These are phyloP conservation scores for Cercis canadensis DNA, from an alignment of 306 rosid genomes.

Conservation along the genomic window DNA sequence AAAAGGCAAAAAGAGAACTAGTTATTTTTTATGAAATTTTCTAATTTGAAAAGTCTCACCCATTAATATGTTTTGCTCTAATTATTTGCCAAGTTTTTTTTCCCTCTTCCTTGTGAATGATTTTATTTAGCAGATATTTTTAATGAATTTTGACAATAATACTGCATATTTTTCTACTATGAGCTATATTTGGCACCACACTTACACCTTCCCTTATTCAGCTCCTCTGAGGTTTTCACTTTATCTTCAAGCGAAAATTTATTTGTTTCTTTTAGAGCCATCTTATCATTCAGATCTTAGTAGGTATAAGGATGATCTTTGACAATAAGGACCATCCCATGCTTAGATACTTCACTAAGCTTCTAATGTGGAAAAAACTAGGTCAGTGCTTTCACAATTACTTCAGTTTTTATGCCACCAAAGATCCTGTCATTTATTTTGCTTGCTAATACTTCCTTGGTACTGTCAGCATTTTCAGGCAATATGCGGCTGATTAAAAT, in stretches of 20 bases:
- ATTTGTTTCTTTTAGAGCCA: neutral
- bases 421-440: conserved; percentile 25
- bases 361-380: neutral
- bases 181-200: conserved; percentile 25
- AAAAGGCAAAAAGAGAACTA: neutral
- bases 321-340: neutral
- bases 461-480: conserved; percentile 20
- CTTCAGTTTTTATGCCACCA: conserved; percentile 11
- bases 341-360: conserved; percentile 1
- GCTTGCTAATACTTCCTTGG: conserved; percentile 23
- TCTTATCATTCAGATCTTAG: conserved; percentile 7
- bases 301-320: neutral
- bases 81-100: neutral
- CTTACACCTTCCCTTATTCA: conserved; percentile 15
- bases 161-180: too few relatives aligned
- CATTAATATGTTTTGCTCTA: neutral
- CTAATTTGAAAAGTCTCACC: neutral
- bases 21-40: neutral
- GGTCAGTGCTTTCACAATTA: neutral
- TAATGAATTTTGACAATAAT: neutral
- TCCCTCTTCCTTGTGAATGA: neutral
- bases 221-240: conserved; percentile 11
- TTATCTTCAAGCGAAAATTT: neutral
- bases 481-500: neutral
- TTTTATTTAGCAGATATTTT: neutral